phyloP scores from a whole-genome alignment of 2,329 filamentous ascomycete genomes.

The Zymoseptoria brevis region DNA sequence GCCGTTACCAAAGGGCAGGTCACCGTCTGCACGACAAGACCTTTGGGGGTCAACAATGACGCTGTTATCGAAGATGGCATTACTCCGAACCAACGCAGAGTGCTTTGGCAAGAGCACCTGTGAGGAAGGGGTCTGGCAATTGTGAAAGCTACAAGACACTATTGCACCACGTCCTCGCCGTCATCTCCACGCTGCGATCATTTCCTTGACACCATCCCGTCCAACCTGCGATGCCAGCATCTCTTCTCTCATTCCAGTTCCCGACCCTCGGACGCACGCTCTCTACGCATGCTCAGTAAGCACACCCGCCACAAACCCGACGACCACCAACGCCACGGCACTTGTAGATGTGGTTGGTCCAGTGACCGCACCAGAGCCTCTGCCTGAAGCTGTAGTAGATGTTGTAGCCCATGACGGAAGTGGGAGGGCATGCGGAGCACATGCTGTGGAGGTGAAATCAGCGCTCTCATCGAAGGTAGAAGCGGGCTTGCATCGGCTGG shows the following conservation, averaged over 20 bases:
- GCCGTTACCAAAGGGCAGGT: background rate
- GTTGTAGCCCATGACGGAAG: background rate
- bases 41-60: background rate
- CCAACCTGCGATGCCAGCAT: background rate
- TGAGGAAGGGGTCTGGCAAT: background rate
- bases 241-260: background rate
- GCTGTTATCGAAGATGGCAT: background rate
- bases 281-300: background rate
- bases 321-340: background rate
- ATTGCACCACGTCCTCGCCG: background rate
- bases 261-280: background rate
- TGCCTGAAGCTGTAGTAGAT: background rate
- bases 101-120: background rate
- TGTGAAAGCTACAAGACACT: background rate
- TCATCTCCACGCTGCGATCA: too few relatives aligned
- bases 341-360: slow-evolving; percentile 1
- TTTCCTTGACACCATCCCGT: background rate
- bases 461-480: background rate
- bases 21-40: background rate
- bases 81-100: background rate
- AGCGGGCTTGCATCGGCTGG: background rate
- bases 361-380: background rate
- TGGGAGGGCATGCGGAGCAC: background rate
- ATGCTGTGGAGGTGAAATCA: background rate
- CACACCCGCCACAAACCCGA: background rate